Base-by-base conservation (phyloP, 805 yeast genomes). In the Kodamaea hsintzibuensis region DNA sequence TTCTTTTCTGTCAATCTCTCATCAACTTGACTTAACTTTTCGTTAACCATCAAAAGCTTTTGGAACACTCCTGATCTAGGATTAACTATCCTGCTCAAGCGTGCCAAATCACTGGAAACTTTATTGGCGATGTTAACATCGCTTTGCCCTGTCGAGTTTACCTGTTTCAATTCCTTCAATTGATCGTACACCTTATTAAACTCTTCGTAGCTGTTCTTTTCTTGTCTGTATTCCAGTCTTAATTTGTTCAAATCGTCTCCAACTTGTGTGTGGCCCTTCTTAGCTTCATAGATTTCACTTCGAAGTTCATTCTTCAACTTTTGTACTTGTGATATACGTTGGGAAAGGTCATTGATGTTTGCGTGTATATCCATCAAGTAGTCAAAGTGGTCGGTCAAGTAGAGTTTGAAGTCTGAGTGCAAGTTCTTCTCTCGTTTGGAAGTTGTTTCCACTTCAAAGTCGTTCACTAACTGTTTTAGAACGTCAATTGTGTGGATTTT, bases 401-500 rank as follows among this genome's bases (percentile, higher is more conserved):
- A 71, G 1, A 64, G 58, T 51, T 68, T 69, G 60, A 69, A 74
- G 43, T 71, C 73, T 12, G 65, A 59, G 19, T 72, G 71, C 9
- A 69, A 60, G 38, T 65, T 67, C 3, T 56, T 57, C 30, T 38
- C 47, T 22, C 17, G 43, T 18, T 27, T 39, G 2, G 16, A 22
- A 6, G 33, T 35, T 1, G 47, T 30, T 6, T 51, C 46, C 3
- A 76, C 72, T n/a, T 62, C 60, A 51, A 67, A 71, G 18, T 64
- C 60, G 16, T 60, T 59, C 8, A 74, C 67, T 30, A 72, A 60
- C 49, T 70, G 72, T 47, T 63, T 67, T 13, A 76, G 57, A 14
- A 74, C 78, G 55, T 76, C 79, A 2, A 75, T 49, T 1, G 77
- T 71, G 51, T 67, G 69, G 48, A 74, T 44, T 38, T 63, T 65